Evolutionary conservation across 2,329 filamentous ascomycete genomes (phyloP), one percentile per base, ranked within the genome.

Genomic region (Pseudogymnoascus sp.): DNA sequence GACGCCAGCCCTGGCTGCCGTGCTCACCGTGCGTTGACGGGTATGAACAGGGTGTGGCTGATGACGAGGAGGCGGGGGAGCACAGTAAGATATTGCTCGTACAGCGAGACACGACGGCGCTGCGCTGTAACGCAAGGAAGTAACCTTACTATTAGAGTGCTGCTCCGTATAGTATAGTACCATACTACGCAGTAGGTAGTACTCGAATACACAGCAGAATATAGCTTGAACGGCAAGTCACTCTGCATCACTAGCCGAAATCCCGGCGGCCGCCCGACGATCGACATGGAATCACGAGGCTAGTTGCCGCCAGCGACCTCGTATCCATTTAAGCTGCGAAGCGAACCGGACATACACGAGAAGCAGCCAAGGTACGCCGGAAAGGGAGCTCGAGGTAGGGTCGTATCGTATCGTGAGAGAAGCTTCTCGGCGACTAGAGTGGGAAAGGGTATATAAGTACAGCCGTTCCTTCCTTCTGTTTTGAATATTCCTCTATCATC

Each of bases 271-370:
- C 40, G 24, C 13, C 2, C 11, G 17, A 29, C 7, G 41, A 47
- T 47, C 41, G 41, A 47, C 41, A 29, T n/a, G 10, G 6, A 29
- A 29, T 47, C 41, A 47, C 13, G 41, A 47, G 24, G 24, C 41
- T 47, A 47, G 24, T 47, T 47, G 41, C 41, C 41, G 41, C 41
- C 41, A 47, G 41, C 24, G 13, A 47, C 41, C 41, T 29, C 41
- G 41, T 47, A 47, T 47, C 41, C 24, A 47, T 47, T 47, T 47
- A 47, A 29, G 41, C 41, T 47, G 41, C 24, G 41, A 47, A 47
- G 41, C 41, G 24, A 47, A 29, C 41, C 41, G 41, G 24, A 47
- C 24, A 47, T 47, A 47, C 24, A 47, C 41, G 41, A 47, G 13
- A 15, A 29, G 24, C 11, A 31, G 41, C 6, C 24, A 47, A 47